Evolutionary conservation across 73 alveolate genomes (phyloP).

Genomic region (Paramecium caudatum): DNA sequence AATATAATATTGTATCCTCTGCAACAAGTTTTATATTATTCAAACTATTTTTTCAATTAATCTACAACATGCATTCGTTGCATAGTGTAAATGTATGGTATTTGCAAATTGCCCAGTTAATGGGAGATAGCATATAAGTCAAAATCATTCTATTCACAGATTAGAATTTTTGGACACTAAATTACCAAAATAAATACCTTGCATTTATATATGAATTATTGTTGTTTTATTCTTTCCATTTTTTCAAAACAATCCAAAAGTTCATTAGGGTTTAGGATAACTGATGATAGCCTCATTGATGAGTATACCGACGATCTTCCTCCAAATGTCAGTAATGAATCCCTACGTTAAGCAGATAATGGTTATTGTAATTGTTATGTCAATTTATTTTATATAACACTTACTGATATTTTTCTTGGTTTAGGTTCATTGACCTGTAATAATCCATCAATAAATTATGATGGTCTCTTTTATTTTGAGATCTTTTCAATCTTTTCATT

Average conservation of each 20-base stretch:
- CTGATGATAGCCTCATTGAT: conserved; percentile 37
- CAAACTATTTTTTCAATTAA: not conserved
- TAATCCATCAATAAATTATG: not conserved
- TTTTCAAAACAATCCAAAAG: conserved; percentile 49
- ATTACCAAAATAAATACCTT: not conserved
- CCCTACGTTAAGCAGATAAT: not conserved
- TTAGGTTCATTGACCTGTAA: not conserved
- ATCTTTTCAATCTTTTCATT: conserved; percentile 14
- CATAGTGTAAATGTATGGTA: not conserved
- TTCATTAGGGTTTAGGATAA: conserved; percentile 24
- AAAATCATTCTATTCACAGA: conserved; percentile 32
- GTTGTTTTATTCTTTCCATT: conserved; percentile 28
- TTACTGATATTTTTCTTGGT: conserved; percentile 8
- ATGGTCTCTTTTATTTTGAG: not conserved
- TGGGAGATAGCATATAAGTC: conserved; percentile 33
- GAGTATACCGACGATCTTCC: conserved; percentile 46
- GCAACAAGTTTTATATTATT: conserved; percentile 24
- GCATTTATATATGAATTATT: not conserved
- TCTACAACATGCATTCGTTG: conserved; percentile 3
- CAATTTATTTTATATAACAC: not conserved
- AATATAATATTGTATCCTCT: conserved; percentile 12
- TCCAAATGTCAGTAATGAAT: conserved; percentile 35
- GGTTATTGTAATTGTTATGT: not conserved
- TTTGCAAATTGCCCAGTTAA: conserved; percentile 9
- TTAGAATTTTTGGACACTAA: conserved; percentile 37